Evolutionary conservation across 345 rosid genomes (phyloP).

Genomic region (Noccaea caerulescens): DNA sequence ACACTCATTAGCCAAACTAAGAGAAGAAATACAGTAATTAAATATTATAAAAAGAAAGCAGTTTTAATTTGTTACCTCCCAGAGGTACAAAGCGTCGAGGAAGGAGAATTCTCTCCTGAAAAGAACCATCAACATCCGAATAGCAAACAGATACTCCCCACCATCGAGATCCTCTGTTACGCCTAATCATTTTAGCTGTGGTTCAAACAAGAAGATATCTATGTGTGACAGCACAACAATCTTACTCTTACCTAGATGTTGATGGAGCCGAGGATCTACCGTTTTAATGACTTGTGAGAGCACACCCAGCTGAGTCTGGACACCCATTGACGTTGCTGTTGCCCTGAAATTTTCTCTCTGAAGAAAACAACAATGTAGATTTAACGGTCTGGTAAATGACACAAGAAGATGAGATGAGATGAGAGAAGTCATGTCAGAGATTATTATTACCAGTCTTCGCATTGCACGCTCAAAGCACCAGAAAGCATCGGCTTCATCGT

Average conservation of each 20-base stretch:
- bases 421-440: constrained; percentile 23
- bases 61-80: constrained; percentile 73
- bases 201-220: constrained; percentile 13
- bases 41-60: not conserved
- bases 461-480: constrained; percentile 97
- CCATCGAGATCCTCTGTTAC: constrained; percentile 87
- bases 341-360: constrained; percentile 93
- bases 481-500: constrained; percentile 92
- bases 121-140: constrained; percentile 97
- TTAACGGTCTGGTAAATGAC: not conserved
- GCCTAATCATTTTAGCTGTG: constrained; percentile 8
- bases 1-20: not conserved
- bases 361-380: constrained; percentile 27
- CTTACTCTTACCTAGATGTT: constrained; percentile 86
- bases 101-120: constrained; percentile 95
- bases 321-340: constrained; percentile 77
- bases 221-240: constrained; percentile 10
- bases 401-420: not conserved
- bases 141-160: constrained; percentile 91
- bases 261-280: constrained; percentile 90
- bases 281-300: constrained; percentile 88
- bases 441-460: constrained; percentile 65
- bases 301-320: constrained; percentile 78
- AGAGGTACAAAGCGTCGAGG: constrained; percentile 80
- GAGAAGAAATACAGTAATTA: not conserved